phyloP scores from a whole-genome alignment of 2,329 filamentous ascomycete genomes.

The Lecanoromycetidae sp. region DNA sequence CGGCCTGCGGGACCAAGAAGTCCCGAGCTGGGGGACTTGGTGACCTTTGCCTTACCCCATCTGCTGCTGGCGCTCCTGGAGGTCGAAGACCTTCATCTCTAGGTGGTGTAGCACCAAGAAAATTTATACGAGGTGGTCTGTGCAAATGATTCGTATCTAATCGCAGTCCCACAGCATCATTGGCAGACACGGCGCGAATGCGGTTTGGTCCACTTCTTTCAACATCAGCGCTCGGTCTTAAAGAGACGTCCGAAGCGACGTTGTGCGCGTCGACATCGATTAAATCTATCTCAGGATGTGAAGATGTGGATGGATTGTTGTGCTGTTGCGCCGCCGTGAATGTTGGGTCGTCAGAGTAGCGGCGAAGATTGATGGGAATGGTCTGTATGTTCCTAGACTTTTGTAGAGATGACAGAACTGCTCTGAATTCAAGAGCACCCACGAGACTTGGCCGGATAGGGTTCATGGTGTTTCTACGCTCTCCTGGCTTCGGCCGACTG shows the following conservation, averaged over 20 bases:
- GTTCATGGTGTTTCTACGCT: slow-evolving; percentile 61
- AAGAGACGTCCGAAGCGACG: slow-evolving; percentile 7
- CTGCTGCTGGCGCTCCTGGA: not conserved
- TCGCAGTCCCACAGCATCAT: slow-evolving; percentile 39
- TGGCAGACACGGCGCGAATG: slow-evolving; percentile 47
- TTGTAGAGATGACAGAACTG: slow-evolving; percentile 75
- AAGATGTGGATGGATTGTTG: slow-evolving; percentile 35
- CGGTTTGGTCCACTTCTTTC: slow-evolving; percentile 23
- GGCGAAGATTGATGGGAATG: slow-evolving; percentile 54
- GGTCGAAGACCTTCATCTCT: slow-evolving; percentile 17
- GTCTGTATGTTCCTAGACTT: slow-evolving; percentile 60
- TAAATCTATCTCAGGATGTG: slow-evolving; percentile 30
- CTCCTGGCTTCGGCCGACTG: slow-evolving; percentile 51
- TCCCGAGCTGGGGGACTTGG: slow-evolving; percentile 4
- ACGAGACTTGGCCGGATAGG: slow-evolving; percentile 88
- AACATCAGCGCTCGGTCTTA: slow-evolving; percentile 20
- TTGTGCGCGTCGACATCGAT: slow-evolving; percentile 15
- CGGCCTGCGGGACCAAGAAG: slow-evolving; percentile 17
- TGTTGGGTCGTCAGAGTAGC: slow-evolving; percentile 55
- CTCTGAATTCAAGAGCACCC: slow-evolving; percentile 85
- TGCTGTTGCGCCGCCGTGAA: slow-evolving; percentile 34
- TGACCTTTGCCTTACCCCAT: slow-evolving; percentile 1
- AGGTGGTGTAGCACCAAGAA: slow-evolving; percentile 32
- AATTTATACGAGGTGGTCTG: slow-evolving; percentile 22
- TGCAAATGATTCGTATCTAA: slow-evolving; percentile 31